Evolutionary conservation across 257 asterid genomes (phyloP).

Genomic region (Solanum chmielewskii): DNA sequence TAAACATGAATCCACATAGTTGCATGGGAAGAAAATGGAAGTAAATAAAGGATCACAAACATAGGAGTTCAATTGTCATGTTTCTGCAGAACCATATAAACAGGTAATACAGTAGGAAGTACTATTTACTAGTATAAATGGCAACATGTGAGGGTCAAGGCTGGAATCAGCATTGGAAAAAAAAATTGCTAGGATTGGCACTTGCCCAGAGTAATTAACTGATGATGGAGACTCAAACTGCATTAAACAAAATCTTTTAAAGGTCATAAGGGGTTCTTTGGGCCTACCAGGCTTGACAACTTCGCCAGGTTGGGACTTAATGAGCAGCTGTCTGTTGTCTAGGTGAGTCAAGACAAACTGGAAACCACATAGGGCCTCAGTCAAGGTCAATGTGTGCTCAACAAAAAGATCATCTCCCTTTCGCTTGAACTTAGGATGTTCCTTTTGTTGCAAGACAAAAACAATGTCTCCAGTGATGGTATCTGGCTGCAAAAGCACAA

Average conservation of each 20-base stretch:
- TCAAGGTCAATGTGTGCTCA: slow-evolving; percentile 63
- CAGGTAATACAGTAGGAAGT: not conserved
- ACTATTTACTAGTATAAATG: not conserved
- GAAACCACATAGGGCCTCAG: slow-evolving; percentile 96
- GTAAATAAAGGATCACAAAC: not conserved
- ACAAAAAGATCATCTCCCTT: slow-evolving; percentile 85
- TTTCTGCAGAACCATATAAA: not conserved
- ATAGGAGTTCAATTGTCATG: not conserved
- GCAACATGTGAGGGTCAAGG: not conserved
- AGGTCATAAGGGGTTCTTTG: not conserved
- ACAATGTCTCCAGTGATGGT: slow-evolving; percentile 87
- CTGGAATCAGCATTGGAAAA: not conserved
- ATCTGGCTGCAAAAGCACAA: slow-evolving; percentile 57
- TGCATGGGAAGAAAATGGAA: not conserved
- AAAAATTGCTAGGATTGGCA: not conserved
- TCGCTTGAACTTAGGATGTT: slow-evolving; percentile 80
- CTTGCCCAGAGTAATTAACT: not conserved
- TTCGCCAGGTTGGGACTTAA: slow-evolving; percentile 85
- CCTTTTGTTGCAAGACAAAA: slow-evolving; percentile 81
- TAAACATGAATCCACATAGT: not conserved
- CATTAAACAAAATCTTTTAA: not conserved
- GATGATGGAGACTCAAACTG: not conserved
- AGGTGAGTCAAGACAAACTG: slow-evolving; percentile 74
- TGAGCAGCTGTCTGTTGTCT: slow-evolving; percentile 77
- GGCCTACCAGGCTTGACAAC: slow-evolving; percentile 75